phyloP scores from a whole-genome alignment of 164 flowering plant species.

The Buxus sempervirens region DNA sequence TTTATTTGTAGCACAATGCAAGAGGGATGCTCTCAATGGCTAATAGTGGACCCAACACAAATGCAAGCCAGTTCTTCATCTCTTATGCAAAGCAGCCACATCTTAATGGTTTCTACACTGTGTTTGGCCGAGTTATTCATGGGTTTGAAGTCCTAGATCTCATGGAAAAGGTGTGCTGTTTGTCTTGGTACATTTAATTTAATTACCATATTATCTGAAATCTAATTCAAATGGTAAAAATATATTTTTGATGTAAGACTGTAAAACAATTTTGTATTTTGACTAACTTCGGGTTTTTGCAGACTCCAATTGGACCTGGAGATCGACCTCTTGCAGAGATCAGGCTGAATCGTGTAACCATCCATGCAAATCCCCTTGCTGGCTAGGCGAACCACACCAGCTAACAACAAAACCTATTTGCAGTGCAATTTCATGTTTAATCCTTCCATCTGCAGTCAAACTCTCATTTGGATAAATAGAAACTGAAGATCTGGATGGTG shows the following conservation, averaged over 20 bases:
- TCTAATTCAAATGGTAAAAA: background rate
- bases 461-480: too few relatives aligned
- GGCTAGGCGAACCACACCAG: constrained; percentile 31
- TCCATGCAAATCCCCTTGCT: constrained; percentile 97
- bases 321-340: constrained; percentile 69
- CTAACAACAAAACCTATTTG: background rate
- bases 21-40: constrained; percentile 94
- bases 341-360: constrained; percentile 88
- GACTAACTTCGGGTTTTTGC: constrained; percentile 10
- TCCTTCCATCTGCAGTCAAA: too few relatives aligned
- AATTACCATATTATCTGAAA: background rate
- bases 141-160: constrained; percentile 96
- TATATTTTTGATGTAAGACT: too few relatives aligned
- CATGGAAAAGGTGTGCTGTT: constrained; percentile 77
- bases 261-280: too few relatives aligned
- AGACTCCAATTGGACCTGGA: constrained; percentile 53
- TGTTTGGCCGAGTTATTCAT: constrained; percentile 95
- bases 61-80: constrained; percentile 93
- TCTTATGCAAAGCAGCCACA: constrained; percentile 89
- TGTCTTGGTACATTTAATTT: background rate
- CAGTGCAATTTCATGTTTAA: too few relatives aligned
- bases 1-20: constrained; percentile 65
- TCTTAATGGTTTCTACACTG: constrained; percentile 89
- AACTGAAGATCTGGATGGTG: too few relatives aligned
- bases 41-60: constrained; percentile 94